phyloP scores from a whole-genome alignment of 257 asterid species.

The Leptodermis oblonga region DNA sequence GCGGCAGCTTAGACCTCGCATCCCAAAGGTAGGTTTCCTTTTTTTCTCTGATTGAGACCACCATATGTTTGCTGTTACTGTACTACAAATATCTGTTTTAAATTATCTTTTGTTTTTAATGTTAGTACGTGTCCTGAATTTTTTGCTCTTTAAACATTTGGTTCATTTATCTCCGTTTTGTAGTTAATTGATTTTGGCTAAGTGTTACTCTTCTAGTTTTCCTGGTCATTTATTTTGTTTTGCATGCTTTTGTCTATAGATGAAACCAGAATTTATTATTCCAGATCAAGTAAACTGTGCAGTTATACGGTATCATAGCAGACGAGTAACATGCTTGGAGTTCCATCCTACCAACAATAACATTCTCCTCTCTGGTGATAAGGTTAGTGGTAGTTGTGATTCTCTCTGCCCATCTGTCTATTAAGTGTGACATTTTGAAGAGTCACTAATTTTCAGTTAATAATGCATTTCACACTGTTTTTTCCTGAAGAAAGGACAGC shows the following conservation, averaged over 20 bases:
- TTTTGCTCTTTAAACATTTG: background rate
- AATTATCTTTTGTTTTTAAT: too few relatives aligned
- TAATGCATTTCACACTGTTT: slow-evolving; percentile 7
- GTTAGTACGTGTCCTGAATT: background rate
- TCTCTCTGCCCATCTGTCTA: background rate
- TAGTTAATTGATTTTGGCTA: background rate
- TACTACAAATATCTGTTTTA: too few relatives aligned
- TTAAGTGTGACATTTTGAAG: background rate
- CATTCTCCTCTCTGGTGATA: slow-evolving; percentile 88
- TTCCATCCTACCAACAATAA: slow-evolving; percentile 85
- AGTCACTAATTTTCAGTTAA: background rate
- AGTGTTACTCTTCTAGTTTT: background rate
- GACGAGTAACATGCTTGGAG: slow-evolving; percentile 93
- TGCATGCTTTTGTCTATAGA: slow-evolving; percentile 41
- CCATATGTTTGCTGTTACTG: background rate
- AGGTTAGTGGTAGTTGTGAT: slow-evolving; percentile 42
- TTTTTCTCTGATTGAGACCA: background rate
- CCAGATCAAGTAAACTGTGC: slow-evolving; percentile 88
- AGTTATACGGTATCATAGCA: slow-evolving; percentile 88
- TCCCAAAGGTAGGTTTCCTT: slow-evolving; percentile 44
- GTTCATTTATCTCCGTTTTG: background rate
- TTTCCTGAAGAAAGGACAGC: slow-evolving; percentile 81
- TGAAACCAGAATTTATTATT: slow-evolving; percentile 64
- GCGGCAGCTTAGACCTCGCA: slow-evolving; percentile 63
- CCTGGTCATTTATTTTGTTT: background rate